A percentile compares a stretch with the other conserved stretches of the same genome.
Evolutionary conservation across 192 early-diverging fungal species (phyloP).

Genomic region (Coemansia furcata): DNA sequence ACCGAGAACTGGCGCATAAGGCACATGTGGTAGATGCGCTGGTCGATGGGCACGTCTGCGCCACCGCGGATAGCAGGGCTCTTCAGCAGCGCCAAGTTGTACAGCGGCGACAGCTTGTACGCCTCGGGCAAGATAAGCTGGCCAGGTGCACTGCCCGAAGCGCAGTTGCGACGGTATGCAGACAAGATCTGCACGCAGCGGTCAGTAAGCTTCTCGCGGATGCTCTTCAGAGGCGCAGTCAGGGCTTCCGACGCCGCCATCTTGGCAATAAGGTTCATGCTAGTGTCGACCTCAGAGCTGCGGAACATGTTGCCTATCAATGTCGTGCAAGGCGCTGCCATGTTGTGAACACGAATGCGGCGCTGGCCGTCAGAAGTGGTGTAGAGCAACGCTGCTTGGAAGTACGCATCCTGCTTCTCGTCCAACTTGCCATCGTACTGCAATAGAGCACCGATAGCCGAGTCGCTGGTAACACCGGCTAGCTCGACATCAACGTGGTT

Average conservation of each 20-base stretch:
- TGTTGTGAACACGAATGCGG: conserved; percentile 89
- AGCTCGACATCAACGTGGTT: conserved; percentile 91
- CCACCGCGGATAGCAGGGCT: conserved; percentile 77
- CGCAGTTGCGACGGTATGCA: conserved; percentile 90
- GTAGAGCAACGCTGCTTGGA: conserved; percentile 95
- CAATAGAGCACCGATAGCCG: conserved; percentile 76
- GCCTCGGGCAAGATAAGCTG: conserved; percentile 97
- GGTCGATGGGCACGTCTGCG: conserved; percentile 72
- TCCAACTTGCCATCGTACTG: conserved; percentile 90
- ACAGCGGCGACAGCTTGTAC: conserved; percentile 91
- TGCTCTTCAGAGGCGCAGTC: conserved; percentile 64
- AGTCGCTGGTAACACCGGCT: conserved; percentile 83
- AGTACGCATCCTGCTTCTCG: conserved; percentile 72
- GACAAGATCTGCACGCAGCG: conserved; percentile 86
- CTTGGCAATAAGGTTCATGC: conserved; percentile 83
- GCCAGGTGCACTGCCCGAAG: conserved; percentile 80
- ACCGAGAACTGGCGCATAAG: conserved; percentile 75
- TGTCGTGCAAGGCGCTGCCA: conserved; percentile 71
- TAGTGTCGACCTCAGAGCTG: conserved; percentile 88
- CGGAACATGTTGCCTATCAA: conserved; percentile 83
- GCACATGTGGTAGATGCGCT: conserved; percentile 76
- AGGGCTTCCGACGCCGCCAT: conserved; percentile 71
- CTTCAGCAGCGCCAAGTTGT: conserved; percentile 81
- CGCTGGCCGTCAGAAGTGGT: conserved; percentile 86
- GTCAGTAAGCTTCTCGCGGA: conserved; percentile 82